phyloP scores from a whole-genome alignment of 1,139 yeast species.

The Candida neerlandica region DNA sequence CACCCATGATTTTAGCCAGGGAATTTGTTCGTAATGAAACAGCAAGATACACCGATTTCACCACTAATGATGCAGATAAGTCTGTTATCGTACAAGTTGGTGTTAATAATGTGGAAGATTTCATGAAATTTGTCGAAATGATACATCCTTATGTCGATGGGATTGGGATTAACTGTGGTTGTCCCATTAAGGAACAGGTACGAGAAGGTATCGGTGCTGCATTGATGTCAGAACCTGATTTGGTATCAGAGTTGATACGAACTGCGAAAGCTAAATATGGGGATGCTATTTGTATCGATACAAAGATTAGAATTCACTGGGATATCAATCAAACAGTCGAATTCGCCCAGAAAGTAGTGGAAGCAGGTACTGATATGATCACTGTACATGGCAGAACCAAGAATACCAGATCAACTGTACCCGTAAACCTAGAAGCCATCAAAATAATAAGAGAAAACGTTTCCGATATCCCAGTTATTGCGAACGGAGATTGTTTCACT shows the following conservation, averaged over 20 bases:
- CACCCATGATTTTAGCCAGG: slow-evolving; percentile 95
- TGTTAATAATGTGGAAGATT: slow-evolving; percentile 81
- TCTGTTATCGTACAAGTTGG: slow-evolving; percentile 91
- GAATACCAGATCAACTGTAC: slow-evolving; percentile 79
- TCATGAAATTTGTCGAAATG: slow-evolving; percentile 82
- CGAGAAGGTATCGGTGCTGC: slow-evolving; percentile 98
- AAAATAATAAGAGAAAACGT: slow-evolving; percentile 62
- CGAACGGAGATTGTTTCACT: slow-evolving; percentile 91
- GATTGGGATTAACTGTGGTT: slow-evolving; percentile 93
- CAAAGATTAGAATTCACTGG: slow-evolving; percentile 85
- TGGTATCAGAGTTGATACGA: slow-evolving; percentile 80
- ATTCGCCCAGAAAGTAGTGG: slow-evolving; percentile 74
- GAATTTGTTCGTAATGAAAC: slow-evolving; percentile 86
- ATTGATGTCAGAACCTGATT: slow-evolving; percentile 78
- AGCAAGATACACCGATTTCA: slow-evolving; percentile 83
- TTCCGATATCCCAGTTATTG: slow-evolving; percentile 72
- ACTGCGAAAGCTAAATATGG: slow-evolving; percentile 81
- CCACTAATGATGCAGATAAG: slow-evolving; percentile 69
- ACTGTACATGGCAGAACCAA: slow-evolving; percentile 94
- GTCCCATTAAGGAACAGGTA: slow-evolving; percentile 94
- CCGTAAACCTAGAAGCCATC: slow-evolving; percentile 84
- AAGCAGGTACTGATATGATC: slow-evolving; percentile 89
- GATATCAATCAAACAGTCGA: slow-evolving; percentile 71
- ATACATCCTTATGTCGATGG: slow-evolving; percentile 92
- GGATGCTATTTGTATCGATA: slow-evolving; percentile 71